These are phyloP conservation scores for Tripidium arundinaceum DNA, from an alignment of 202 grass and related monocot genomes.

Conservation along the genomic window DNA sequence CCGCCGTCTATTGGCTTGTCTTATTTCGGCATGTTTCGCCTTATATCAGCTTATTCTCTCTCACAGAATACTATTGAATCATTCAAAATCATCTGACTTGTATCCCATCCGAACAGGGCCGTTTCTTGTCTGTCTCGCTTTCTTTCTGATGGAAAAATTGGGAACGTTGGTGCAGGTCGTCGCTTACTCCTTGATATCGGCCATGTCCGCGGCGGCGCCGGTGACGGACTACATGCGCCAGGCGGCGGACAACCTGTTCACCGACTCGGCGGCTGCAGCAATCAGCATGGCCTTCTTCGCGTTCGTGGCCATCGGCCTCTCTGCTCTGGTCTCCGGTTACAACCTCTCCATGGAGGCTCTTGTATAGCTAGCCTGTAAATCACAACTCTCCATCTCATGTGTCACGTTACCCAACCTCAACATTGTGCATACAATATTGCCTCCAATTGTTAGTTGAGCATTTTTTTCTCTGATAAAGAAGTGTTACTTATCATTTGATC, in stretches of 20 bases:
- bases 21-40: too few species aligned
- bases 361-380: conserved; percentile 38
- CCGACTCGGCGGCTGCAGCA: conserved; percentile 49
- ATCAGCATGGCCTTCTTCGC: conserved; percentile 72
- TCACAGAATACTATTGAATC: too few species aligned
- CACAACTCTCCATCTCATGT: neutral
- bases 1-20: too few species aligned
- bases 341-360: conserved; percentile 52
- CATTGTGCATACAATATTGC: neutral
- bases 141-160: neutral
- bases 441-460: neutral
- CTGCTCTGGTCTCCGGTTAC: conserved; percentile 67
- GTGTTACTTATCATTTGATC: neutral
- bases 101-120: too few species aligned
- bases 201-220: conserved; percentile 55
- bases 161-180: conserved; percentile 40
- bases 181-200: conserved; percentile 56
- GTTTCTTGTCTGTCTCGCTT: neutral
- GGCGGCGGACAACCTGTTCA: conserved; percentile 52
- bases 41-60: too few species aligned
- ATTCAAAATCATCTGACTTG: too few species aligned
- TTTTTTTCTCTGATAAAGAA: neutral
- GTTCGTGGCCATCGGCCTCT: conserved; percentile 49
- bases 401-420: neutral
- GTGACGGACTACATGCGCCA: conserved; percentile 71